These are phyloP conservation scores for Bacterosira constricta DNA, from an alignment of 108 stramenopile species.

Conservation along the genomic window DNA sequence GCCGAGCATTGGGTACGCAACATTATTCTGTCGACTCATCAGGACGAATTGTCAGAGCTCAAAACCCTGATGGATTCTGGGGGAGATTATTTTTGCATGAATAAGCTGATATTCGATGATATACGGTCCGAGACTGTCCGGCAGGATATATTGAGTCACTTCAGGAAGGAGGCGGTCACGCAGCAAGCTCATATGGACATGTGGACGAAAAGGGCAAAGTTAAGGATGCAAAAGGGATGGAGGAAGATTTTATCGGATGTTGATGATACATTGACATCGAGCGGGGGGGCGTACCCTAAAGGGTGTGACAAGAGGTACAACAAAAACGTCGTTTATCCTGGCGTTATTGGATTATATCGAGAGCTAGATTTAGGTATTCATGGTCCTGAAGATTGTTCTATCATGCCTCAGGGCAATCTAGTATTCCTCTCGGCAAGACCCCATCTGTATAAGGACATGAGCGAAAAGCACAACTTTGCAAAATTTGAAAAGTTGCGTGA, in stretches of 20 bases:
- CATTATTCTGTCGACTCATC: conserved; percentile 87
- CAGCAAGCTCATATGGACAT: conserved; percentile 85
- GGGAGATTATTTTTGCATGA: conserved; percentile 91
- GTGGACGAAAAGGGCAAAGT: conserved; percentile 59
- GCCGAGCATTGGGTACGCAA: conserved; percentile 95
- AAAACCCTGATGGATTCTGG: conserved; percentile 95
- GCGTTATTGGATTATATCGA: conserved; percentile 95
- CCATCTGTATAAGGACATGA: conserved; percentile 97
- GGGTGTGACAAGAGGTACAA: conserved; percentile 90
- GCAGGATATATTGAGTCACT: conserved; percentile 91
- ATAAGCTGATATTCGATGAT: conserved; percentile 95
- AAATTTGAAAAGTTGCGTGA: conserved; percentile 92
- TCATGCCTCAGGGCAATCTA: conserved; percentile 83
- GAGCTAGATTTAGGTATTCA: conserved; percentile 92
- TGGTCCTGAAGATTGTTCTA: conserved; percentile 94
- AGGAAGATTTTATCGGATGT: conserved; percentile 97
- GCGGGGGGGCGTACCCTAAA: conserved; percentile 95
- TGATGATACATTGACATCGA: conserved; percentile 95
- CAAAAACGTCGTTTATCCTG: conserved; percentile 94
- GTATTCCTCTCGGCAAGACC: conserved; percentile 98
- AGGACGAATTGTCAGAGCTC: conserved; percentile 92
- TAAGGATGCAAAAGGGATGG: conserved; percentile 77
- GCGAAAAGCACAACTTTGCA: conserved; percentile 88
- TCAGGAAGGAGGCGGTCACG: conserved; percentile 91
- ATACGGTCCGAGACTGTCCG: conserved; percentile 86